A percentile compares a stretch with the other conserved stretches of the same genome.
Evolutionary conservation across 331 rosid genomes (phyloP).

Genomic region (Saraca asoca): DNA sequence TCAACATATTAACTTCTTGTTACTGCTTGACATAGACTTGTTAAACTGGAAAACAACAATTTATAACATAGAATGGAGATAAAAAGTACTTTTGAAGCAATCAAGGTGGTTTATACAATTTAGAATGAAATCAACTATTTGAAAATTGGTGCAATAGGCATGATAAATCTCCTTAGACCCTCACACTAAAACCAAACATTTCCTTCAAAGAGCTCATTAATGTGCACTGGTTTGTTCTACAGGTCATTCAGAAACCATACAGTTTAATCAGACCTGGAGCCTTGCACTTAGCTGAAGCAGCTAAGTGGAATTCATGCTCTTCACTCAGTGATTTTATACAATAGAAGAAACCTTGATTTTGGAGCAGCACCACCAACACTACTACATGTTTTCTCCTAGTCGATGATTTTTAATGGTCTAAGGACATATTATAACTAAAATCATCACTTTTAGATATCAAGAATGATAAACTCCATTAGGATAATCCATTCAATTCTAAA

Average conservation of each 20-base stretch:
- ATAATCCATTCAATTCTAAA: conserved; percentile 4
- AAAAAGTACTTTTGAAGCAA: background rate
- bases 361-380: background rate
- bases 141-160: too few relatives aligned
- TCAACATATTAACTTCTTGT: conserved; percentile 23
- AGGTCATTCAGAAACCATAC: background rate
- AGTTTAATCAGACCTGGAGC: background rate
- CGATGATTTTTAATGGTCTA: background rate
- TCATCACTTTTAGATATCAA: background rate
- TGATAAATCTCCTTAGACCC: too few relatives aligned
- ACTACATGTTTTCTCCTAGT: background rate
- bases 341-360: background rate
- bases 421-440: conserved; percentile 1
- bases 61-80: conserved; percentile 8
- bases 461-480: background rate
- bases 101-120: background rate
- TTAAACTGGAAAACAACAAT: conserved; percentile 21
- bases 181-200: too few relatives aligned
- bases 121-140: too few relatives aligned
- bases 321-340: too few relatives aligned
- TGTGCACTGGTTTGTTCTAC: background rate
- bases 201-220: too few relatives aligned
- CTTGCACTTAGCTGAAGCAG: background rate
- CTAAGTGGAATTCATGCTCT: background rate
- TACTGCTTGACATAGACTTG: conserved; percentile 21